A percentile compares a stretch with the other conserved stretches of the same genome.
Evolutionary conservation across 2,329 filamentous ascomycete genomes (phyloP).

Genomic region (Geoglossum cookeanum): DNA sequence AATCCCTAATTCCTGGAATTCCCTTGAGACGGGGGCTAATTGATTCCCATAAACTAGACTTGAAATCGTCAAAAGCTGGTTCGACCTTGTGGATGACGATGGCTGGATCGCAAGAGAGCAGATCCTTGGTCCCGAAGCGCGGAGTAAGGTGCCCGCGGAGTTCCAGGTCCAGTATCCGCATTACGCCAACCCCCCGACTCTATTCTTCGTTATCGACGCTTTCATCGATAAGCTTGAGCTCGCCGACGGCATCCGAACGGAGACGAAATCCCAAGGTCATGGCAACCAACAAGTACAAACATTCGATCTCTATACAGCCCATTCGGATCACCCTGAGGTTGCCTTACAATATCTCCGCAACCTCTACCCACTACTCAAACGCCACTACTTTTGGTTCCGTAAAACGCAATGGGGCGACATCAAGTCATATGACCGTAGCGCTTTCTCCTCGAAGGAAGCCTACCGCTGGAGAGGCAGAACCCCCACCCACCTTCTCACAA

Average conservation of each 20-base stretch:
- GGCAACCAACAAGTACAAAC: conserved; percentile 22
- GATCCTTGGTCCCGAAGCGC: conserved; percentile 77
- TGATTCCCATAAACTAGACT: conserved; percentile 21
- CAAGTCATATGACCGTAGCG: conserved; percentile 75
- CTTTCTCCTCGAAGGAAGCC: conserved; percentile 74
- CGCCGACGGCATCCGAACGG: conserved; percentile 11
- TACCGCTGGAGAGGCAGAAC: conserved; percentile 92
- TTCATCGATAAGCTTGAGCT: conserved; percentile 56
- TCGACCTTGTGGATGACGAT: conserved; percentile 85
- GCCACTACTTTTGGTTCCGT: conserved; percentile 89
- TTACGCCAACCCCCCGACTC: conserved; percentile 88
- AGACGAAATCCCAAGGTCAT: neutral
- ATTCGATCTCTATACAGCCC: conserved; percentile 35
- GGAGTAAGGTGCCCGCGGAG: conserved; percentile 82
- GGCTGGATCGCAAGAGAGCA: conserved; percentile 96
- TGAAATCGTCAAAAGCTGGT: conserved; percentile 89
- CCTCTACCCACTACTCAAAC: conserved; percentile 71
- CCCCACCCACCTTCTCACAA: conserved; percentile 71
- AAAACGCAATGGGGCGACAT: conserved; percentile 80
- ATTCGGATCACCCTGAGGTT: conserved; percentile 47
- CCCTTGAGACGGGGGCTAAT: neutral
- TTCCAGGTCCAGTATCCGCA: conserved; percentile 95
- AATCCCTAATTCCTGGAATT: conserved; percentile 8
- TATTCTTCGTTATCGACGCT: conserved; percentile 73
- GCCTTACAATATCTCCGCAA: conserved; percentile 52